phyloP scores from a whole-genome alignment of 495 filamentous ascomycete species.

The Hapsidospora chrysogenum region DNA sequence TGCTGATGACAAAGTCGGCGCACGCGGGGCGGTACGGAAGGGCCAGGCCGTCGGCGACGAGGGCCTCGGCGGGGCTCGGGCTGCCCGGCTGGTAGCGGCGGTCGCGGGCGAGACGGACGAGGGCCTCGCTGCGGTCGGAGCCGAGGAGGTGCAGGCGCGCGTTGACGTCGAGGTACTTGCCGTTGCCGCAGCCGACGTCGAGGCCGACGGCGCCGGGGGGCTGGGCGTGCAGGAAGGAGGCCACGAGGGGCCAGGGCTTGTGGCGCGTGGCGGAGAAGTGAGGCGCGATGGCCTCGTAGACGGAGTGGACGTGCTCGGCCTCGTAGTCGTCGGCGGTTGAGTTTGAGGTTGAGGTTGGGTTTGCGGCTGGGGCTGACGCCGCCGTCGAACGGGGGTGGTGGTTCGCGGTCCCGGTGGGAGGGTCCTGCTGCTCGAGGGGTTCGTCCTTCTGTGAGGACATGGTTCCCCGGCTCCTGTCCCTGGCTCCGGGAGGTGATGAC shows the following conservation, averaged over 20 bases:
- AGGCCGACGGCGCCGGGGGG: slow-evolving; percentile 64
- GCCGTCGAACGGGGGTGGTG: too few relatives aligned
- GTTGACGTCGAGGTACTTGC: slow-evolving; percentile 82
- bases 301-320: slow-evolving; percentile 69
- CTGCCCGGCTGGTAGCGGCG: slow-evolving; percentile 35
- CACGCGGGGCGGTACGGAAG: slow-evolving; percentile 48
- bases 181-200: slow-evolving; percentile 91
- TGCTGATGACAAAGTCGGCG: slow-evolving; percentile 90
- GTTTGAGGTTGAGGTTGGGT: background rate
- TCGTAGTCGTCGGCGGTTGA: slow-evolving; percentile 45
- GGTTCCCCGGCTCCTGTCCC: too few relatives aligned
- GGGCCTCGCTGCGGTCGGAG: slow-evolving; percentile 69
- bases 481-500: too few relatives aligned
- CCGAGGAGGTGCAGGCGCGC: slow-evolving; percentile 64
- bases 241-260: slow-evolving; percentile 94
- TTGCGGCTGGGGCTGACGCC: background rate
- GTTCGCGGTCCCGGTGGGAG: too few relatives aligned
- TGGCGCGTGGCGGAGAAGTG: slow-evolving; percentile 94
- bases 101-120: slow-evolving; percentile 53
- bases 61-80: slow-evolving; percentile 16
- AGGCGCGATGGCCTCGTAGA: slow-evolving; percentile 86
- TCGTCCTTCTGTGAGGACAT: too few relatives aligned
- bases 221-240: slow-evolving; percentile 54
- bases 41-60: slow-evolving; percentile 55
- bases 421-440: too few relatives aligned